Evolutionary conservation across 108 stramenopile genomes (phyloP), one percentile per base, ranked within the genome.

Genomic region (Discostella stelligeroides): DNA sequence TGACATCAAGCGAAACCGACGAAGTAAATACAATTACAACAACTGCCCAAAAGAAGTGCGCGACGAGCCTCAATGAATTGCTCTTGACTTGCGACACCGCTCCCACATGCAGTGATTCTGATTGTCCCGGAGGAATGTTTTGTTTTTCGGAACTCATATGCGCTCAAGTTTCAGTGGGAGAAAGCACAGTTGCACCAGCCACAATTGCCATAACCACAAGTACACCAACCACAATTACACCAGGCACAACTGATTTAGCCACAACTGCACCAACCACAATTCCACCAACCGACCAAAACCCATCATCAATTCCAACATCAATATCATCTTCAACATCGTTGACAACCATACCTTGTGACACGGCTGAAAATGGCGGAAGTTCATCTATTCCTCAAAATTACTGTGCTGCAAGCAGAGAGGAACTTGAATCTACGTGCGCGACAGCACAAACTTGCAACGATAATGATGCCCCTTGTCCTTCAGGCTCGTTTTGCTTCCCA

Each of bases 391-490:
- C 51, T 45, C 63, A 72, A 61, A 71, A 60, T 54, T 72, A 57
- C 41, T 72, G 72, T 63, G 62, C 72, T 2, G 40, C 61, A 38
- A 72, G 24, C 43, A 27, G 29, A 39, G 72, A 45, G 4, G 8
- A 56, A 51, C 23, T 72, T 12, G 40, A 64, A 48, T 56, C 51
- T 28, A 72, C 63, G 12, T 72, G 72, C 30, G 45, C 62, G 2
- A 72, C 55, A 7, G 72, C 55, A 55, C 49, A 41, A 28, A 40
- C 63, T 5, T 72, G 72, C 63, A 54, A 63, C 23, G 72, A 72
- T 38, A 51, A 45, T 20, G 23, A 27, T 37, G 41, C 18, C 10
- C 47, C 58, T 0, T 70, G 68, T 30, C 68, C 68, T 0, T 28
- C 59, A 0, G 68, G 68, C 46, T 17, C 47, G 15, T 59, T 43